Conservation (phyloP, 139 green algal species). For the Protoeuglena noctilucae region DNA sequence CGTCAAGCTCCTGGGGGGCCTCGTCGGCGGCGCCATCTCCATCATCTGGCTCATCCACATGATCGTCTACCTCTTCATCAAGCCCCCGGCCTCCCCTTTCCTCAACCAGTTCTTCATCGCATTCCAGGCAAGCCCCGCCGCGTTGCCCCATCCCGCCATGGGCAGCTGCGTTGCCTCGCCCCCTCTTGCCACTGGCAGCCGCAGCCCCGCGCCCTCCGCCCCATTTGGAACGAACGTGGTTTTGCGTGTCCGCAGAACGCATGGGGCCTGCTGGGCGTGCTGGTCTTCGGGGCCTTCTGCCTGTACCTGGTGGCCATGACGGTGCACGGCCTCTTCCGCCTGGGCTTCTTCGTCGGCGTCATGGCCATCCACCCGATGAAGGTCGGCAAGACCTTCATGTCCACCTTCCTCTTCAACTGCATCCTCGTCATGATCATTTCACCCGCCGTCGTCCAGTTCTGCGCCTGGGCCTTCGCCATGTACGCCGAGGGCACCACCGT, state of each 20-base stretch:
- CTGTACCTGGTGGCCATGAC: slow-evolving; percentile 5
- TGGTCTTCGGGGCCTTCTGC: slow-evolving; percentile 3
- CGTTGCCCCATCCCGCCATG: too few species aligned
- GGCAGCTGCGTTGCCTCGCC: too few species aligned
- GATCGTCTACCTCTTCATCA: slow-evolving; percentile 1
- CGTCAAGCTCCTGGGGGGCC: background rate
- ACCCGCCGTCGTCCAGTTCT: slow-evolving; percentile 4
- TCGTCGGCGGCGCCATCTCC: background rate
- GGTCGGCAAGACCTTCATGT: background rate
- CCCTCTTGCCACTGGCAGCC: too few species aligned
- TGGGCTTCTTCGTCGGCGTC: background rate
- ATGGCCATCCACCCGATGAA: slow-evolving; percentile 6
- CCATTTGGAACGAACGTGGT: too few species aligned
- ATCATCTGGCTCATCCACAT: slow-evolving; percentile 3
- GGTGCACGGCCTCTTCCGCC: background rate
- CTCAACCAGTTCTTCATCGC: slow-evolving; percentile 5
- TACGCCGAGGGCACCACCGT: slow-evolving; percentile 6
- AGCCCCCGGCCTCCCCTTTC: slow-evolving; percentile 1
- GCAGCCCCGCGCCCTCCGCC: too few species aligned
- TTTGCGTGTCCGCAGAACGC: too few species aligned
- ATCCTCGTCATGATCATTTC: background rate
- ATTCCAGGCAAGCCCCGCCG: too few species aligned
- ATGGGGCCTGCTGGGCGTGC: background rate
- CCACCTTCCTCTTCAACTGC: slow-evolving; percentile 5
- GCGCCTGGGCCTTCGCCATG: slow-evolving; percentile 4